Base-by-base conservation (phyloP, 495 filamentous ascomycete species). In the Delitschia confertaspora region DNA sequence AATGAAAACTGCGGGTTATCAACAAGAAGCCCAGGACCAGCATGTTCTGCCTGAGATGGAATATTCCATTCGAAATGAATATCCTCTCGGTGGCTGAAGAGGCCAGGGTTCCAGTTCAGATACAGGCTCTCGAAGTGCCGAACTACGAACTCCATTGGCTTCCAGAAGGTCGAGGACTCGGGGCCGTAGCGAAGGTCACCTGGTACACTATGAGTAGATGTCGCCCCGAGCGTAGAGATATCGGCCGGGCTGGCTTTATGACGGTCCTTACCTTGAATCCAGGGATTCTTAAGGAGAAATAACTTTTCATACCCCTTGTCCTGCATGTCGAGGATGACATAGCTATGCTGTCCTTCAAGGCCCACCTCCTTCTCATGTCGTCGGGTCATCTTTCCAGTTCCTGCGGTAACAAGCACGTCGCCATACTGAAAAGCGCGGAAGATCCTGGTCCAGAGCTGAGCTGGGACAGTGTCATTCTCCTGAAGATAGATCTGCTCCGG, bases 41-140 rank as follows among this genome's bases (percentile, higher is more conserved):
- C 7, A 4, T 33, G 24, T 4, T 33, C 19, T 0, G 79, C 71
- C n/a, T n/a, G n/a, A n/a, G n/a, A n/a, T n/a, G n/a, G n/a, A 13
- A 93, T 68, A 26, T 83, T 74, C 91, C 91, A 99, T 2, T 71
- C 65, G 60, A 96, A 94, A 62, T 99, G 91, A 40, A 86, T 72
- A 55, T 96, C 88, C 58, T 94, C 77, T 20, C 85, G 79, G 50
- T 80, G 64, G 9, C 64, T 66, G 63, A 99, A 99, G 6, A 95
- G 66, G 2, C 71, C 74, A 4, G 93, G 88, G 53, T 93, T 95
- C 93, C 93, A 99, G 62, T 95, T 99, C 32, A 96, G 67, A 62
- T 96, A 99, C 21, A 96, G 71, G 18, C 88, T 93, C 47, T 95
- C 85, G 50, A 95, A 99, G 55, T 91, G 76, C 53, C 91, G 88